Conservation (phyloP, 2,329 filamentous ascomycete species). For the Ceratocystiopsis minuta region DNA sequence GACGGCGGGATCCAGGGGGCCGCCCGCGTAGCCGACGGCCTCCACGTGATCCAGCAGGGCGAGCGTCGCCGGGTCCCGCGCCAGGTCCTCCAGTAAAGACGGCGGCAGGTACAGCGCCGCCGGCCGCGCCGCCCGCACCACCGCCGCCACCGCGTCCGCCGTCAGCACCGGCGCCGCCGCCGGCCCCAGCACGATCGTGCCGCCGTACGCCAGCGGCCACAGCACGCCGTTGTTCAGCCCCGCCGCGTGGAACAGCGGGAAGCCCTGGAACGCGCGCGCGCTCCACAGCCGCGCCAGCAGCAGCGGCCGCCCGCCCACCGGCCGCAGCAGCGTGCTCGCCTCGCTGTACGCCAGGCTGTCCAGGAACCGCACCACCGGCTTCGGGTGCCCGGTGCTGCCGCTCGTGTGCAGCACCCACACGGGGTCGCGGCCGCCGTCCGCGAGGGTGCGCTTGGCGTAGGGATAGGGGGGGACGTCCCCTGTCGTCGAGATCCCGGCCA, state of each 20-base stretch:
- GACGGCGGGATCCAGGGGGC: conserved; percentile 19
- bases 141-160: conserved; percentile 16
- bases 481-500: too few relatives aligned
- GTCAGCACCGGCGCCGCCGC: conserved; percentile 15
- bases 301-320: background rate
- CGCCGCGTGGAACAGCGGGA: conserved; percentile 21
- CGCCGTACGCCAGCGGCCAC: conserved; percentile 16
- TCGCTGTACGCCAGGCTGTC: too few relatives aligned
- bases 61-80: background rate
- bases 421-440: too few relatives aligned
- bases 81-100: conserved; percentile 24
- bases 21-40: conserved; percentile 21
- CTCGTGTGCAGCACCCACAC: too few relatives aligned
- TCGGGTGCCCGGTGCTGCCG: too few relatives aligned
- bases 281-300: conserved; percentile 1
- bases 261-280: conserved; percentile 4
- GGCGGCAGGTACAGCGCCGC: conserved; percentile 19
- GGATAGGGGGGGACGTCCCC: too few relatives aligned
- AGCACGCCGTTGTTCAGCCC: conserved; percentile 1
- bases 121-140: conserved; percentile 12
- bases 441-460: too few relatives aligned
- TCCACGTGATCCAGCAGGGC: conserved; percentile 9
- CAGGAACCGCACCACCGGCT: too few relatives aligned
- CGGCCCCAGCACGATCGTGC: conserved; percentile 9
- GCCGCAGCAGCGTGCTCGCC: conserved; percentile 20